Base-by-base conservation (phyloP, 2,329 filamentous ascomycete genomes). In the Botrytis squamosa region DNA sequence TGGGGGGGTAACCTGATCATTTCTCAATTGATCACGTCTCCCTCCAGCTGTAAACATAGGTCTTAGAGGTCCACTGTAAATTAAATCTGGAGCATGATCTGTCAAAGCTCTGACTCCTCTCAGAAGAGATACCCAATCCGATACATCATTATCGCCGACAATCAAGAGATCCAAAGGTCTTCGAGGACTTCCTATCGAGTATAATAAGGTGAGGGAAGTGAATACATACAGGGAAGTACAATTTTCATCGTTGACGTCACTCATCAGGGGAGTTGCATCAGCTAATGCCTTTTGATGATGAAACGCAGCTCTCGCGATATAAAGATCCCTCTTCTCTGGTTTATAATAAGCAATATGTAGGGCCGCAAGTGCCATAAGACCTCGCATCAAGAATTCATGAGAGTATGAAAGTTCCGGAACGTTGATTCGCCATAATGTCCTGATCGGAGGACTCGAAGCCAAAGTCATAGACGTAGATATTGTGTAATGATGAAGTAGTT, bases 401-500 rank as follows among this genome's bases (percentile, higher is more conserved):
- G 80, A 75, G 44, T 88, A 84, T 3, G 83, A 86, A 38, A 86
- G 78, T n/a, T 83, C 82, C 18, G 86, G 84, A 4, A 78, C 83
- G 70, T 84, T 84, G 12, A 85, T 81, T 10, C 84, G 83, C 84
- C 85, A 88, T 44, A 87, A 82, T 49, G 82, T 81, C 59, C 84
- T 84, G 4, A 86, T 75, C 10, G 80, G 76, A 0, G 83, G 80
- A 55, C 85, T 83, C 10, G 80, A 80, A 7, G 83, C 83, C 4
- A 88, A 79, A 0, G 86, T 87, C n/a, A 82, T 80, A 70, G 83
- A 84, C 0, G 87, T 88, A 16, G 83, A 84, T 0, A 83, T 85
- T 63, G 83, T 84, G 75, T 83, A 88, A 79, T 88, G 86, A 77
- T 88, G 86, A 10, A 89, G 81, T 2, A 89, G 82, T 75, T 88